These are phyloP conservation scores for Calonectria henricotiae DNA, from an alignment of 2,329 filamentous ascomycete species.

Conservation along the genomic window DNA sequence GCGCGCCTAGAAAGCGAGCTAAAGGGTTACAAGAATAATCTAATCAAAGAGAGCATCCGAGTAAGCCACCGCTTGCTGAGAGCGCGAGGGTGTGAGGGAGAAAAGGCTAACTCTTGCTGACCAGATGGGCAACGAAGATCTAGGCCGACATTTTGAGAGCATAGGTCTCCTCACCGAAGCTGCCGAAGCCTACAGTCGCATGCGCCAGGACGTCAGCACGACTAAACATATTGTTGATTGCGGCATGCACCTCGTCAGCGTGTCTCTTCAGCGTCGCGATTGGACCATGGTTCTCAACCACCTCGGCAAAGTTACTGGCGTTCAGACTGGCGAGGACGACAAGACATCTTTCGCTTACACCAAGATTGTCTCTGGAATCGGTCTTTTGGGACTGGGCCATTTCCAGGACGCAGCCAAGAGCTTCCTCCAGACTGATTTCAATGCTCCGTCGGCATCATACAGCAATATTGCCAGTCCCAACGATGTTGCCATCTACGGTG, in stretches of 20 bases:
- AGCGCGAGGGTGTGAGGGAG: background rate
- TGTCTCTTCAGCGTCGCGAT: slow-evolving; percentile 83
- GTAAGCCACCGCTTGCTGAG: slow-evolving; percentile 63
- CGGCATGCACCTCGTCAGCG: slow-evolving; percentile 82
- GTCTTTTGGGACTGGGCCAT: slow-evolving; percentile 64
- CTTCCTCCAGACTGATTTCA: slow-evolving; percentile 79
- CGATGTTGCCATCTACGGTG: slow-evolving; percentile 93
- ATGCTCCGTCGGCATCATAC: slow-evolving; percentile 68
- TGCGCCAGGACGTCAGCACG: slow-evolving; percentile 92
- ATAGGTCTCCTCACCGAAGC: slow-evolving; percentile 83
- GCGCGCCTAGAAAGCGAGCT: slow-evolving; percentile 87
- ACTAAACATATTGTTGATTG: slow-evolving; percentile 88
- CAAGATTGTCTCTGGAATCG: slow-evolving; percentile 69
- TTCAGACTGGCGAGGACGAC: slow-evolving; percentile 66
- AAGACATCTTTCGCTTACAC: slow-evolving; percentile 66
- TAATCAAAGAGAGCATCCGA: slow-evolving; percentile 96
- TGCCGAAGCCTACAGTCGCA: slow-evolving; percentile 84
- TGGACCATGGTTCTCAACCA: slow-evolving; percentile 79
- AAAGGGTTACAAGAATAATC: slow-evolving; percentile 94
- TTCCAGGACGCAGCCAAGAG: slow-evolving; percentile 77
- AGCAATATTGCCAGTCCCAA: slow-evolving; percentile 85
- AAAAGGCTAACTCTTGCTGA: slow-evolving; percentile 34
- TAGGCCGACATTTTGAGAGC: slow-evolving; percentile 86
- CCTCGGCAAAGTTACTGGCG: slow-evolving; percentile 75
- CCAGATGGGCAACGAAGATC: slow-evolving; percentile 94